These are phyloP conservation scores for Spathaspora passalidarum DNA, from an alignment of 805 yeast species.

Conservation along the genomic window DNA sequence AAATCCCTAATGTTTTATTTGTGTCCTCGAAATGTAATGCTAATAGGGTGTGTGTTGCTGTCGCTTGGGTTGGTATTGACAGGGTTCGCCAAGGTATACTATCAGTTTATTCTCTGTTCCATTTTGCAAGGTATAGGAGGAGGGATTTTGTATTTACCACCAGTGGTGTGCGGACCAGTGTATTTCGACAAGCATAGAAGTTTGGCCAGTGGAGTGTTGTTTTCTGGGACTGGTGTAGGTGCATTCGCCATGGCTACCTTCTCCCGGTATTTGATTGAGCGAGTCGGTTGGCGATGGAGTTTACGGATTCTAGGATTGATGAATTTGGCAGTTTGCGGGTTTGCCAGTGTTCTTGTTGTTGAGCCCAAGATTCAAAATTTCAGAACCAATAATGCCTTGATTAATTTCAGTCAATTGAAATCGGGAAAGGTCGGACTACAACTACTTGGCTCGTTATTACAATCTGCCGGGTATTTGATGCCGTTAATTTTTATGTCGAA, in stretches of 20 bases:
- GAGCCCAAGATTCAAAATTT: slow-evolving; percentile 10
- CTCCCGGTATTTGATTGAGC: slow-evolving; percentile 19
- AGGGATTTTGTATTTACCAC: slow-evolving; percentile 28
- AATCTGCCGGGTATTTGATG: slow-evolving; percentile 33
- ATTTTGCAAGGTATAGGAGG: slow-evolving; percentile 34
- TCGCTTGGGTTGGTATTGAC: slow-evolving; percentile 26
- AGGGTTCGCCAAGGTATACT: slow-evolving; percentile 16
- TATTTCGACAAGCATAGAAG: slow-evolving; percentile 28
- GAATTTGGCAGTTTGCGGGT: slow-evolving; percentile 14
- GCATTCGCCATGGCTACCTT: slow-evolving; percentile 29
- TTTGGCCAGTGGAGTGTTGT: slow-evolving; percentile 31
- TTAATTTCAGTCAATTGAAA: slow-evolving; percentile 14
- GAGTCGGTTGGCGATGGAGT: slow-evolving; percentile 34
- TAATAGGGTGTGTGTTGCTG: slow-evolving; percentile 22
- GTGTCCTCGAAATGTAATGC: slow-evolving; percentile 21
- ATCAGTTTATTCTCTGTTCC: slow-evolving; percentile 29
- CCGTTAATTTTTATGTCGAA: slow-evolving; percentile 33
- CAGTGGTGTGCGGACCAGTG: slow-evolving; percentile 31
- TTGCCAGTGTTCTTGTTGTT: slow-evolving; percentile 13
- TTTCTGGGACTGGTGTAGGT: slow-evolving; percentile 37
- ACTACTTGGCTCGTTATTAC: slow-evolving; percentile 22
- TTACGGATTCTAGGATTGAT: slow-evolving; percentile 27
- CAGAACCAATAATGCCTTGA: slow-evolving; percentile 7
- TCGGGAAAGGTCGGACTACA: slow-evolving; percentile 17
- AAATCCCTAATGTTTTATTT: slow-evolving; percentile 15